Evolutionary conservation across 768 basidiomycete species (phyloP), one percentile per base, ranked within the genome.

Genomic region (Rubroboletus pulcherrimus): DNA sequence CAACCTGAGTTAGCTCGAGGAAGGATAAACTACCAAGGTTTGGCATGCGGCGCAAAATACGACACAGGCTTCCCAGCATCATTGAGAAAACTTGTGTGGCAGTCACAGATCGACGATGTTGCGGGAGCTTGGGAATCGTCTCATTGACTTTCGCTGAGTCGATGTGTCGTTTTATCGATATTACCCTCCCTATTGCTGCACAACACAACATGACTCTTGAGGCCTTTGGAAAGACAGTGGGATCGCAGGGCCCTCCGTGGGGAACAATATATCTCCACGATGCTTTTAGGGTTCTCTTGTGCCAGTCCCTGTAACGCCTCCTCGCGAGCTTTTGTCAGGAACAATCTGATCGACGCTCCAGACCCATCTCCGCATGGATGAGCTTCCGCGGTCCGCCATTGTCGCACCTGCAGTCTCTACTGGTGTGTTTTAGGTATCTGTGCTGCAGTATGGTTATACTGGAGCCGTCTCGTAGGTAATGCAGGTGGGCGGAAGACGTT

Each of bases 1-100:
- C 63, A 63, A 42, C 69, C 75, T 6, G 53, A 60, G 43, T 61
- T 81, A 33, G 39, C 67, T 39, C 61, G 63, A 2, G 63, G 58
- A 51, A 49, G 58, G 35, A 49, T 66, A 5, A 64, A 64, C 31
- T 74, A 73, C 54, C 62, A 68, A 26, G 56, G 62, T 54, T 65
- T 80, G n/a, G 69, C 71, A 52, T 81, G 80, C 56, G 64, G 73
- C 5, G 75, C 75, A 17, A 75, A 71, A 21, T 68, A 76, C 51
- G 75, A 77, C 4, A 66, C 70, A 4, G 65, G 70, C 30, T 66
- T 79, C 45, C 68, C 74, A 7, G 35, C 24, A 17, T 53, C 58
- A 1, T 37, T 62, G 44, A 60, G 12, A n/a, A 57, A 50, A 26
- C 65, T 73, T 24, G 54, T 67, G 7, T 17, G 47, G 52, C 52